Conservation (phyloP, 306 rosid species). For the Fagus sylvatica region DNA sequence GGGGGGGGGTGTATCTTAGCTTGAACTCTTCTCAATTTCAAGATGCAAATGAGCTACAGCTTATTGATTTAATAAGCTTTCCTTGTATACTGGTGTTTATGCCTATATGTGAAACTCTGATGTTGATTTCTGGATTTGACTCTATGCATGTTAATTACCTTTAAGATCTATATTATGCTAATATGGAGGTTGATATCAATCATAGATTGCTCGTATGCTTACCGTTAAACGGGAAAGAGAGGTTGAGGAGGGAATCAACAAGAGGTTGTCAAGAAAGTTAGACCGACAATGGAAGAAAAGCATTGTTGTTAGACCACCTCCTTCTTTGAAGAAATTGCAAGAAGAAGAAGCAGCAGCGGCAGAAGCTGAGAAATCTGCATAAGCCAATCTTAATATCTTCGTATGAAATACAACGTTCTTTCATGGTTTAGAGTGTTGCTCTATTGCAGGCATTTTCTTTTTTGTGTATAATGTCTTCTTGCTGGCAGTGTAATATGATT, state of each 20-base stretch:
- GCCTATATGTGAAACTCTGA: background rate
- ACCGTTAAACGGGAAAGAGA: constrained; percentile 94
- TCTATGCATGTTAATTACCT: background rate
- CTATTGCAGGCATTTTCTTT: constrained; percentile 10
- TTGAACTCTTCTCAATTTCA: background rate
- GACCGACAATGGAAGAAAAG: constrained; percentile 82
- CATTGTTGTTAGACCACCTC: constrained; percentile 84
- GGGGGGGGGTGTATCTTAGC: background rate
- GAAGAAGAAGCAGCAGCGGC: constrained; percentile 84
- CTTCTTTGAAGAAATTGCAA: constrained; percentile 58
- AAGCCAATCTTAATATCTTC: constrained; percentile 22
- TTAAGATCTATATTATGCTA: constrained; percentile 4
- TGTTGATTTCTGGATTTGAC: background rate
- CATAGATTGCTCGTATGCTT: constrained; percentile 87
- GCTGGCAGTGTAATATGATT: constrained; percentile 20
- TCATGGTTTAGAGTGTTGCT: constrained; percentile 9
- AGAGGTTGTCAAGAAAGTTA: constrained; percentile 86
- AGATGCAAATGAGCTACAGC: background rate
- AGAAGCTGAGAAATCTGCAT: constrained; percentile 58
- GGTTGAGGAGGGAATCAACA: constrained; percentile 77
- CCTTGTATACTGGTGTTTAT: background rate
- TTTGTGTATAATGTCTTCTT: constrained; percentile 15
- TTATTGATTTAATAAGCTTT: background rate
- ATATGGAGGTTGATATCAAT: constrained; percentile 10
- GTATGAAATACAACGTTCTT: constrained; percentile 10